Evolutionary conservation across 2,329 filamentous ascomycete species (phyloP).

Genomic region (Nothopassalora personata): DNA sequence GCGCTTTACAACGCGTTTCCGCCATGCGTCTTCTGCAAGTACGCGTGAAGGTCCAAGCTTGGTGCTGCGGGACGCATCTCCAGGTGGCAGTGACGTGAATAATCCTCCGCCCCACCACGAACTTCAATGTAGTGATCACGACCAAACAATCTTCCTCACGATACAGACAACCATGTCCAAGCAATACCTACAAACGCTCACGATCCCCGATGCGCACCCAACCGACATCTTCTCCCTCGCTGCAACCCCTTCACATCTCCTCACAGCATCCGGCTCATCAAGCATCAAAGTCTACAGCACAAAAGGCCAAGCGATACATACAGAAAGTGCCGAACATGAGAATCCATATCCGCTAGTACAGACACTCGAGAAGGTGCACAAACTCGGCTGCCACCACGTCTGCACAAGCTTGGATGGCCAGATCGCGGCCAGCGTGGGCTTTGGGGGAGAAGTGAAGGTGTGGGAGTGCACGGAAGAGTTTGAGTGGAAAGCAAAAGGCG

Average conservation of each 20-base stretch:
- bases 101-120: slow-evolving; percentile 1
- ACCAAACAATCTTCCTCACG: neutral
- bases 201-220: slow-evolving; percentile 62
- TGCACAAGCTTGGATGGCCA: slow-evolving; percentile 64
- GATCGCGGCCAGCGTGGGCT: slow-evolving; percentile 76
- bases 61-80: too few relatives aligned
- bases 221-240: slow-evolving; percentile 36
- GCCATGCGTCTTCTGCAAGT: too few relatives aligned
- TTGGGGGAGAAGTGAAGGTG: slow-evolving; percentile 80
- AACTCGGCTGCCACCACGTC: slow-evolving; percentile 86
- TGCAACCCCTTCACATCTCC: slow-evolving; percentile 44
- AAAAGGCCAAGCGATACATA: slow-evolving; percentile 34
- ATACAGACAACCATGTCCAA: slow-evolving; percentile 59
- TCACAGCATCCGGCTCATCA: slow-evolving; percentile 82
- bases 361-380: slow-evolving; percentile 73
- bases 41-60: too few relatives aligned
- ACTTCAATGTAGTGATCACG: neutral
- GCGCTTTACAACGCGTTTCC: too few relatives aligned
- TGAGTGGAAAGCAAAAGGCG: slow-evolving; percentile 50
- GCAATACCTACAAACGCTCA: slow-evolving; percentile 93
- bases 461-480: slow-evolving; percentile 57
- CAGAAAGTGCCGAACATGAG: slow-evolving; percentile 44
- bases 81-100: slow-evolving; percentile 5
- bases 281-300: slow-evolving; percentile 76
- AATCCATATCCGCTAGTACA: slow-evolving; percentile 68